Evolutionary conservation across 2,329 filamentous ascomycete species (phyloP), one percentile per base, ranked within the genome.

Genomic region (Passalora sequoiae): DNA sequence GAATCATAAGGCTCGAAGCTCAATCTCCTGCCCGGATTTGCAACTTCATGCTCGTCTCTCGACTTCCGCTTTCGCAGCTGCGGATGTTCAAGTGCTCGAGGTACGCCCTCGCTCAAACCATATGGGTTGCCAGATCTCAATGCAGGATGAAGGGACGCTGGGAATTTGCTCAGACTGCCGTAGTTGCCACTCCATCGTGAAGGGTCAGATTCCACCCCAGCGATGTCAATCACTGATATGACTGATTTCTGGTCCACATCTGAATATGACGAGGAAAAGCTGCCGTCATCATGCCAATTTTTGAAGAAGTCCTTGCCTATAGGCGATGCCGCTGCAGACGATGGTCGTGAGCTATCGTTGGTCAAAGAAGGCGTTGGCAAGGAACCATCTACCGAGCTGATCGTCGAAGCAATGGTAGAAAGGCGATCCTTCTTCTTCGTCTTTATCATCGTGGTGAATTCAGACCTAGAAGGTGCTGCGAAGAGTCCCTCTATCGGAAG

Each of bases 401-500:
- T 12, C 13, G n/a, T 20, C 4, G 33, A 36, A n/a, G 16, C 33
- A n/a, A 36, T 24, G 4, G 33, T 36, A 9, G 33, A 20, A 13
- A 17, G 21, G 21, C 33, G 21, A 2, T n/a, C 15, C 33, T 36
- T 36, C 8, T 12, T 8, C 19, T 10, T 3, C 12, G 19, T 12
- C 8, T 12, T 8, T 12, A 12, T 3, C 12, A n/a, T 12, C 13
- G 33, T 3, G 15, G 9, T 20, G 4, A 36, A 8, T n/a, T 21
- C 33, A 15, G 19, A 24, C 24, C 19, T 22, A 15, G 20, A 8
- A n/a, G 33, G 33, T 13, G 33, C 33, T 29, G 56, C 54, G 33
- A 61, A 60, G 16, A 62, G 47, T 20, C 47, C 41, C 6, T 61
- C 53, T 8, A 53, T 55, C 12, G 59, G 53, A 16, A 60, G 40